A percentile compares a stretch with the other conserved stretches of the same genome.
Evolutionary conservation across 192 early-diverging fungal genomes (phyloP).

Genomic region (Pilaira anomala): DNA sequence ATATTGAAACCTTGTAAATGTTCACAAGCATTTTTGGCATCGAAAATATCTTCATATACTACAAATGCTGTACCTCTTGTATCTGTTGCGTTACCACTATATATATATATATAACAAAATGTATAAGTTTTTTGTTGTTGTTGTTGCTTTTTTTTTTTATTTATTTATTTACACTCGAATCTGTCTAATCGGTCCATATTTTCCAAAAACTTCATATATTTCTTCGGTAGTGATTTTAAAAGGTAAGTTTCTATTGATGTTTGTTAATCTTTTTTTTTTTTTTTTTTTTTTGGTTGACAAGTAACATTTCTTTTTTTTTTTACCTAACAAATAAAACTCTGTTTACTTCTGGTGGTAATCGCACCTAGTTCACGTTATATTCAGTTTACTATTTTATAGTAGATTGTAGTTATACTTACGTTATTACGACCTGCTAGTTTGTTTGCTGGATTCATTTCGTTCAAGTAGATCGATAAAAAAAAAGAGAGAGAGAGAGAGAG

Average conservation of each 20-base stretch:
- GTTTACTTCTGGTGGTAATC: slow-evolving; percentile 92
- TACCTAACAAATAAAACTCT: slow-evolving; percentile 87
- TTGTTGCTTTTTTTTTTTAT: neutral
- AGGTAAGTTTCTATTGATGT: slow-evolving; percentile 80
- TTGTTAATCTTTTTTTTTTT: too few relatives aligned
- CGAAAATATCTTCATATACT: slow-evolving; percentile 97
- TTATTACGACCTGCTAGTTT: neutral
- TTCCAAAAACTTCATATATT: slow-evolving; percentile 97
- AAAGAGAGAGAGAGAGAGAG: too few relatives aligned
- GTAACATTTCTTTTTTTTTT: slow-evolving; percentile 42
- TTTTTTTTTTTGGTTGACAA: slow-evolving; percentile 62
- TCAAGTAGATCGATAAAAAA: too few relatives aligned
- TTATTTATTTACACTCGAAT: slow-evolving; percentile 60
- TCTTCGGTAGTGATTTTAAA: slow-evolving; percentile 97
- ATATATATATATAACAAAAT: neutral
- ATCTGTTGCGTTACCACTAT: slow-evolving; percentile 72
- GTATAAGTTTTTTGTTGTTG: neutral
- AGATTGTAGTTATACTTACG: neutral
- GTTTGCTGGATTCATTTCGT: neutral
- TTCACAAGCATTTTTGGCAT: slow-evolving; percentile 95
- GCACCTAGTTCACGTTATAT: slow-evolving; percentile 42
- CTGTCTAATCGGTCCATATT: slow-evolving; percentile 93
- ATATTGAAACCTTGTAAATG: slow-evolving; percentile 97
- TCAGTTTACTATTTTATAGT: neutral
- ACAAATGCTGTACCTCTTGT: slow-evolving; percentile 96